Base-by-base conservation (phyloP, 2,329 filamentous ascomycete genomes). In the Monosporascus sp. region DNA sequence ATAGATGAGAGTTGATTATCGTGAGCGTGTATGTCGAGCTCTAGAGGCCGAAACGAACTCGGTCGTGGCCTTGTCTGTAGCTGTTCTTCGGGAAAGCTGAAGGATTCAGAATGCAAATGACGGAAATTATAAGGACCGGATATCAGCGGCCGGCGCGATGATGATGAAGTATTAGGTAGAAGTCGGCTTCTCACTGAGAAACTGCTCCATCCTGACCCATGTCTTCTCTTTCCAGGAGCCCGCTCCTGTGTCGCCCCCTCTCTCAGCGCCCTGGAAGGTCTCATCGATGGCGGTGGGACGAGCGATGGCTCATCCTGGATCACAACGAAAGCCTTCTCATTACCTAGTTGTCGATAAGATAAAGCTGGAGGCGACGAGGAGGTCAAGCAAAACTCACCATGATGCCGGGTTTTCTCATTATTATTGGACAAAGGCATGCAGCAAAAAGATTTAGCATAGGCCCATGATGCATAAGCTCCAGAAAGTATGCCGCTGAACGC, bases 41-140 rank as follows among this genome's bases (percentile, higher is more conserved):
- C 76, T 27, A 85, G 73, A 3, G 81, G 81, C 39, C 75, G 75
- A 57, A 82, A 82, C 11, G 73, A 72, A 6, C 63, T 56, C 6
- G 68, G 69, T 5, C 66, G 65, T 37, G 60, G 63, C 52, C 63
- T 63, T 46, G 56, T 52, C 60, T 66, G 59, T 50, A 59, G 52
- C 55, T 56, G 52, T 53, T 47, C 48, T 18, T 57, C 62, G 38
- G 62, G 66, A 51, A 63, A 65, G 38, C 59, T 60, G 47, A 67
- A 65, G 14, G 65, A 65, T 46, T 67, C 60, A 49, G 69, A 78
- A 51, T 78, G 70, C 48, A 85, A 60, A 69, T 85, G 83, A 47
- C 77, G 78, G 61, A 86, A 86, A 65, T 85, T 73, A 47, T 76
- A 76, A 3, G 83, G 83, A 20, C 73, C 73, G 43, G 82, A 84